Base-by-base conservation (phyloP, 2,329 filamentous ascomycete genomes). In the Ophiostoma sp. region DNA sequence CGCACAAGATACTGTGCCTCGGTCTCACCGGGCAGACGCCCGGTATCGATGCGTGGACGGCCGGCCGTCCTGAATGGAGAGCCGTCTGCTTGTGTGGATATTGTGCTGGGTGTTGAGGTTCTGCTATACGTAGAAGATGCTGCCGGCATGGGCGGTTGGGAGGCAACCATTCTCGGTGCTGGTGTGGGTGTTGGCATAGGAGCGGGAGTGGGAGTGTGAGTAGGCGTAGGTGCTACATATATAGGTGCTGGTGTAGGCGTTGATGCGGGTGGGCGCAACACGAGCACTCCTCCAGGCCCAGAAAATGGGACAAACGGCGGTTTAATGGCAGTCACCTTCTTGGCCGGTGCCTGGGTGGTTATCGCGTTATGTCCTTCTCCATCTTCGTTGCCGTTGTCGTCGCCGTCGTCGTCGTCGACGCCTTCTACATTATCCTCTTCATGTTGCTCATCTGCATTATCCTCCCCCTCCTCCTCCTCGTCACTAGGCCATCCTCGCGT, bases 1-100 rank as follows among this genome's bases (percentile, higher is more conserved):
- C 84, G 82, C 20, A 82, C 73, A 5, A 78, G 76, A 77, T 82
- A 85, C 10, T 84, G 81, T 52, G 80, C 77, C 10, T 82, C 77
- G 0, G 82, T 80, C 76, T 85, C 83, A 23, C 81, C 83, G 0
- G 79, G 77, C 1, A 77, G 76, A 1, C 79, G 82, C 0, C 78
- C 68, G 39, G 78, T 67, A 41, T 75, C 69, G 68, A 81, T 83
- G 62, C 74, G 79, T 4, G 82, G 82, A 13, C 83, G 78, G n/a
- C 70, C 69, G 35, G 10, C n/a, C 5, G 64, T 44, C 35, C 31
- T 66, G 33, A 4, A n/a, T 4, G 33, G 20, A 36, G 60, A 36
- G 33, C 27, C 27, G 11, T 62, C 57, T 33, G 57, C 6, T 4
- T 62, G 57, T 17, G 57, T 33, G 13, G 27, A 17, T 62, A 8